Evolutionary conservation across 331 rosid species (phyloP), one percentile per base, ranked within the genome.

Genomic region (Rosa hybrid): DNA sequence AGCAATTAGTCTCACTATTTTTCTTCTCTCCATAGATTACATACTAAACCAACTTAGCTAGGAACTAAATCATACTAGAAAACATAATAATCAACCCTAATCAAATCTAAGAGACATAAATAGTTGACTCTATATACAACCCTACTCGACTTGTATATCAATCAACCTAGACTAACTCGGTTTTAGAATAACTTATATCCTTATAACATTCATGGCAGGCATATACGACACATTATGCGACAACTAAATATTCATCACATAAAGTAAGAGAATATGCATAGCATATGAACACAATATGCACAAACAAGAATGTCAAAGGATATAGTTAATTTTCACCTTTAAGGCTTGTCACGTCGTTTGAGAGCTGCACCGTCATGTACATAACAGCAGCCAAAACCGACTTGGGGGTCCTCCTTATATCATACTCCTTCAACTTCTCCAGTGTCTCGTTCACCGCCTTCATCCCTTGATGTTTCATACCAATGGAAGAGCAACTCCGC

Each of bases 361-460:
- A 81, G 21, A 81, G 83, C 63, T 81, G 82, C 6, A 70, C 76
- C 6, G 77, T 38, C 87, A 77, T 73, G 77, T 54, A 72, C 65
- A 81, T 46, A 39, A 73, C 71, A 0, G 73, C 81, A 27, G 81
- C 77, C 48, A 68, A 7, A 48, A 59, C 50, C 7, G 85, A 81
- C 5, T 14, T 74, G 1, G 77, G 68, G 23, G 8, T 78, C 72
- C 88, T 81, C 75, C 88, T 85, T 18, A 77, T 30, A 45, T 85
- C 83, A 78, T 8, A 46, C 10, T 77, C 44, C 17, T 65, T 71
- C 16, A 74, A 17, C 2, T 72, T 81, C 25, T 77, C 44, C 8
- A 81, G 16, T 2, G 77, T 67, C 34, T 68, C 85, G 12, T 39
- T 49, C 71, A 74, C 83, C 13, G 78, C 85, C 71, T 46, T 78